These are phyloP conservation scores for Trichoderma citrinoviride DNA, from an alignment of 2,329 filamentous ascomycete genomes.

Conservation along the genomic window DNA sequence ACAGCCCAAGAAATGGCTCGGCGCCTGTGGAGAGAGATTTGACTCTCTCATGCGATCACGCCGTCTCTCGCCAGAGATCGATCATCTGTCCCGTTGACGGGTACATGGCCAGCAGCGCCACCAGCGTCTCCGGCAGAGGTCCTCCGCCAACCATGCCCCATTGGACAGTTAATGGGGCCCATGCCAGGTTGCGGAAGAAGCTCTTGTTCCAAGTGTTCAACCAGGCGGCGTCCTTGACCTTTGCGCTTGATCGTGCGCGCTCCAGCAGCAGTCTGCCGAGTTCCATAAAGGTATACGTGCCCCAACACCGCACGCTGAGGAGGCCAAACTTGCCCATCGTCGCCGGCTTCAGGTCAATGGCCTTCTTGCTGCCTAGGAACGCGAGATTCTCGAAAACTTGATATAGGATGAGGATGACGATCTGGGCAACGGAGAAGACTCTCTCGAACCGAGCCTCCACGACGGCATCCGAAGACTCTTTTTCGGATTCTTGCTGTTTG, in stretches of 20 bases:
- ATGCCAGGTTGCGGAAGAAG: constrained; percentile 67
- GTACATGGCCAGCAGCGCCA: constrained; percentile 45
- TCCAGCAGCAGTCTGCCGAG: constrained; percentile 61
- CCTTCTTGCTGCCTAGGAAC: constrained; percentile 71
- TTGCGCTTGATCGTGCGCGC: constrained; percentile 40
- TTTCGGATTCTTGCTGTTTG: constrained; percentile 25
- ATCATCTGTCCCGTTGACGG: constrained; percentile 46
- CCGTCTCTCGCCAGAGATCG: constrained; percentile 45
- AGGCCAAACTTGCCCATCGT: constrained; percentile 61
- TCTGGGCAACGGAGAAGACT: constrained; percentile 63
- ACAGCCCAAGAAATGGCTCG: not conserved
- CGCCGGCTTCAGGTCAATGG: constrained; percentile 58
- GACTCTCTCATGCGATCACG: constrained; percentile 23
- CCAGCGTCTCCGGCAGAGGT: constrained; percentile 40
- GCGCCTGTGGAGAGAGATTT: not conserved
- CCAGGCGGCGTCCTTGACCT: constrained; percentile 43
- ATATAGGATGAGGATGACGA: constrained; percentile 65
- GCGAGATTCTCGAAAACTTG: constrained; percentile 82
- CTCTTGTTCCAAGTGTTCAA: constrained; percentile 59
- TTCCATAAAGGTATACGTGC: constrained; percentile 73
- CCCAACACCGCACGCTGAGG: constrained; percentile 80
- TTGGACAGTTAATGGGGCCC: constrained; percentile 80
- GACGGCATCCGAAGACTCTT: constrained; percentile 25
- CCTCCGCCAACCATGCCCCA: constrained; percentile 70
- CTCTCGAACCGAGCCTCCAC: constrained; percentile 40